Evolutionary conservation across 2,329 filamentous ascomycete species (phyloP).

Genomic region (Trichoderma sp.): DNA sequence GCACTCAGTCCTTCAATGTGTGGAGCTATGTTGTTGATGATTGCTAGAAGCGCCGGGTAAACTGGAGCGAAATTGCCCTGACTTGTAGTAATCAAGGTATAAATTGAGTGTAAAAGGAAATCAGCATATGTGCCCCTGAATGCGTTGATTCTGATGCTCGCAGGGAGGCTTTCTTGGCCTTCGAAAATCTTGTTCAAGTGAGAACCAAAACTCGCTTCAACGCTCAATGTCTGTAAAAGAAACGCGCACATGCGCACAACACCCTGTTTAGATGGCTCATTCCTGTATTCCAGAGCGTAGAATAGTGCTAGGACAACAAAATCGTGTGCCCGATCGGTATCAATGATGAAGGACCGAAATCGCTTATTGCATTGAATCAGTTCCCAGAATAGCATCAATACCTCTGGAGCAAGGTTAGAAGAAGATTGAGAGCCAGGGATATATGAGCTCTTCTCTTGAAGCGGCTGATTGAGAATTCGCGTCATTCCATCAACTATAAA

Average conservation of each 20-base stretch:
- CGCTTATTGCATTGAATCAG: conserved; percentile 95
- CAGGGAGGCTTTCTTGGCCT: conserved; percentile 81
- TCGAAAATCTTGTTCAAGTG: conserved; percentile 88
- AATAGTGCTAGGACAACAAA: conserved; percentile 88
- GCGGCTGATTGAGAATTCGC: conserved; percentile 84
- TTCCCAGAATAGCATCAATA: conserved; percentile 98
- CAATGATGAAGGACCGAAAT: conserved; percentile 94
- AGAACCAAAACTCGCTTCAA: conserved; percentile 84
- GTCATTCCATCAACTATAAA: conserved; percentile 96
- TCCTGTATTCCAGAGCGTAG: conserved; percentile 86
- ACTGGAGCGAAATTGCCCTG: conserved; percentile 88
- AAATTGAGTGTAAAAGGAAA: conserved; percentile 92
- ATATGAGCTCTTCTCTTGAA: conserved; percentile 85
- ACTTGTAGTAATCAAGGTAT: conserved; percentile 84
- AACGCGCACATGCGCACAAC: conserved; percentile 98
- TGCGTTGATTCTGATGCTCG: conserved; percentile 73
- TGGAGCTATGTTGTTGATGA: conserved; percentile 90
- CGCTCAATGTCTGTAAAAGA: conserved; percentile 88
- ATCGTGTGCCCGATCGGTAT: conserved; percentile 89
- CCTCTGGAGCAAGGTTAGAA: conserved; percentile 86
- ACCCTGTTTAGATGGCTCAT: conserved; percentile 83
- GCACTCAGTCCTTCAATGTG: conserved; percentile 75
- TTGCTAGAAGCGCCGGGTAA: conserved; percentile 85
- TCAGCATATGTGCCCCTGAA: conserved; percentile 92
- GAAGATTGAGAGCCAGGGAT: conserved; percentile 79